Base-by-base conservation (phyloP, 2,329 filamentous ascomycete species). In the Exutisphaerella laricina region DNA sequence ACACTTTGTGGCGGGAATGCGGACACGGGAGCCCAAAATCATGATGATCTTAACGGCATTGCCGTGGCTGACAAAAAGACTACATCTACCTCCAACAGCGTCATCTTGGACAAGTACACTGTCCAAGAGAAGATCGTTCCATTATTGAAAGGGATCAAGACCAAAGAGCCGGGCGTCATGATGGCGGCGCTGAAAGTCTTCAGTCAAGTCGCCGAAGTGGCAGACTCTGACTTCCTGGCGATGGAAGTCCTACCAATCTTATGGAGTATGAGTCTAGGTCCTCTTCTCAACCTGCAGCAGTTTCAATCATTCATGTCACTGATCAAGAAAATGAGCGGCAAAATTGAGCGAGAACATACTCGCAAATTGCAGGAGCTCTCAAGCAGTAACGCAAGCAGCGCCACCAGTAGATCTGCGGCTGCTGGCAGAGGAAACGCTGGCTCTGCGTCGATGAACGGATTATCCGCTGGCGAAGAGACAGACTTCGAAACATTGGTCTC, bases 121-220 rank as follows among this genome's bases (percentile, higher is more conserved):
- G 90, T 98, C 69, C 92, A 98, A 63, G 92, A 98, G 62, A 97
- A 96, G 70, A 85, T 98, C 23, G 78, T 97, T 0, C 92, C 92
- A 0, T 70, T 97, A 4, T 74, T 98, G 48, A 88, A 86, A 59
- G 88, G 75, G 2, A 97, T 98, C 69, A 97, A 95, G 67, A 98
- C 92, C 0, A 97, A 95, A 62, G 92, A 98, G 63, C 92, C 92
- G 0, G 89, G 88, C 5, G 92, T 98, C 7, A 97, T 97, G 86
- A 85, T 97, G 73, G 89, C 90, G 4, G 84, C 88, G 0, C 72
- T 97, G 23, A 83, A 82, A 42, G 88, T 96, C 1, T 80, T 97
- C 52, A 79, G 78, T 37, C 84, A 95, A 36, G 83, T 98, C 20
- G 88, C 88, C 6, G 78, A 79, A 37, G 75, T 84, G 14, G 89